Evolutionary conservation across 306 rosid species (phyloP).

Genomic region (Begonia peltatifolia): DNA sequence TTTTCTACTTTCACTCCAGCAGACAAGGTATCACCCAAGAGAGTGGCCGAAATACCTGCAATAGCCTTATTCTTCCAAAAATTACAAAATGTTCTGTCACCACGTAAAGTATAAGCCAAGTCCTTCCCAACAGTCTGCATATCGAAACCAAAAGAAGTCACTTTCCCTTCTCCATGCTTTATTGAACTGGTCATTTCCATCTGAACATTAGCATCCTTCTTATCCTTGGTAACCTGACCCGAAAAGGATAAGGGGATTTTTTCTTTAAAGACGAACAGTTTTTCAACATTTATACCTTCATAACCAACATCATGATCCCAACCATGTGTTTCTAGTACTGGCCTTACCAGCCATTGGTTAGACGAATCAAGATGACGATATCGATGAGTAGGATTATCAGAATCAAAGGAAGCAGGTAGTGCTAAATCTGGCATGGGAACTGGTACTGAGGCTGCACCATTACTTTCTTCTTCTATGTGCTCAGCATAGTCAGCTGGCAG

Average conservation of each 20-base stretch:
- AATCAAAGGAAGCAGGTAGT: constrained; percentile 86
- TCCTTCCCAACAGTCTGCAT: constrained; percentile 97
- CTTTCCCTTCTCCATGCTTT: constrained; percentile 79
- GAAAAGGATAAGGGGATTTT: constrained; percentile 65
- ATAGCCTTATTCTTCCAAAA: constrained; percentile 70
- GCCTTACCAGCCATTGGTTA: constrained; percentile 93
- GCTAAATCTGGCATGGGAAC: constrained; percentile 88
- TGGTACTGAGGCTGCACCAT: constrained; percentile 70
- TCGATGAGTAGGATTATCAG: constrained; percentile 88
- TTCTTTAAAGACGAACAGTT: constrained; percentile 58
- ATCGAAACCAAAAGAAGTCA: constrained; percentile 79
- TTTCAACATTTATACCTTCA: constrained; percentile 88
- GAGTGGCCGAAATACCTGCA: constrained; percentile 71
- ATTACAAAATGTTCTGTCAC: constrained; percentile 66
- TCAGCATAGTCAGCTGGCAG: constrained; percentile 44
- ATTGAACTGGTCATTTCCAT: constrained; percentile 74
- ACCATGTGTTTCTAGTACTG: constrained; percentile 88
- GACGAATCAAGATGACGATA: constrained; percentile 88
- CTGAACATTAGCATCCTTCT: constrained; percentile 88
- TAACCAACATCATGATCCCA: constrained; percentile 99
- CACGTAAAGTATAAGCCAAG: constrained; percentile 74
- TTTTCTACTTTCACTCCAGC: constrained; percentile 80
- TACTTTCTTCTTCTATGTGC: constrained; percentile 63
- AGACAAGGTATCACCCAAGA: constrained; percentile 75
- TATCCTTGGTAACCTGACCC: constrained; percentile 87